Percentiles rank a stretch among this genome's conserved stretches.
Conservation (phyloP, 192 early-diverging fungal species). For the Jimgerdemannia flammicorona region DNA sequence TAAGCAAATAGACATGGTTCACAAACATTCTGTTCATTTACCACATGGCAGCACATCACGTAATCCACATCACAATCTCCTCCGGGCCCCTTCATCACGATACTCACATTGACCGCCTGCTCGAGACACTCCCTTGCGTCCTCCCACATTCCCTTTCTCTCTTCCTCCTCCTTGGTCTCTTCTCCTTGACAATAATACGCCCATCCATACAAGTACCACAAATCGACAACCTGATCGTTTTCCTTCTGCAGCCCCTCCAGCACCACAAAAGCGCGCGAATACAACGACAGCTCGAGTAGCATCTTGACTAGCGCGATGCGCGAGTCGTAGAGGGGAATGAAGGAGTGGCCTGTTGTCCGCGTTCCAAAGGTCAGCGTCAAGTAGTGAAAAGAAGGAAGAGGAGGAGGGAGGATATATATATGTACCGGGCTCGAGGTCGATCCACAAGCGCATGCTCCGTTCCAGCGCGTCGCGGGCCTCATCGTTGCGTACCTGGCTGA, state of each 20-base stretch:
- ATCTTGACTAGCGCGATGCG: constrained; percentile 81
- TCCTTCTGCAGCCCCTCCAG: constrained; percentile 82
- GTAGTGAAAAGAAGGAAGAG: constrained; percentile 5
- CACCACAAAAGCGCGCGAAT: constrained; percentile 74
- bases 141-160: constrained; percentile 50
- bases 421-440: constrained; percentile 44
- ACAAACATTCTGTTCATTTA: no score
- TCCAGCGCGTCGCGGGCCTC: constrained; percentile 72
- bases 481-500: constrained; percentile 78
- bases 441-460: constrained; percentile 71
- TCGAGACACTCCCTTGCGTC: constrained; percentile 83
- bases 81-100: neutral
- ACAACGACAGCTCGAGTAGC: constrained; percentile 78
- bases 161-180: constrained; percentile 46
- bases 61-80: no score
- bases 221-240: constrained; percentile 88
- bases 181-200: constrained; percentile 76
- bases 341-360: constrained; percentile 16
- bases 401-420: no score
- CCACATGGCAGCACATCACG: no score
- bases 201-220: constrained; percentile 97
- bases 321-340: constrained; percentile 80
- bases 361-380: constrained; percentile 19
- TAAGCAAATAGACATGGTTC: no score
- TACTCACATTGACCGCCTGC: constrained; percentile 50